Base-by-base conservation (phyloP, 768 basidiomycete species). In the Filobasidium wieringae region DNA sequence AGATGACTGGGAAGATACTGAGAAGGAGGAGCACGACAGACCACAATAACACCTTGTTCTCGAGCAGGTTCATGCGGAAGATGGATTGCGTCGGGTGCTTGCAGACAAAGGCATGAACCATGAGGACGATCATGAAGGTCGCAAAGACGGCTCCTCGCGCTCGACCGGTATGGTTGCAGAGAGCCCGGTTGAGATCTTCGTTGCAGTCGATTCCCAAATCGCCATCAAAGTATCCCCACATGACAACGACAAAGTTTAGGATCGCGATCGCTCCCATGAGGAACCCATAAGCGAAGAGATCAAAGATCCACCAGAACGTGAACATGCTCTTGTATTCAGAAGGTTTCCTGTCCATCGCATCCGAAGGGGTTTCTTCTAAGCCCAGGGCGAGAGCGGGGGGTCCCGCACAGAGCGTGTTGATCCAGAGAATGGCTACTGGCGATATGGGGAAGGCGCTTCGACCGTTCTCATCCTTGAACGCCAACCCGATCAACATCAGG, bases 381-480 rank as follows among this genome's bases (percentile, higher is more conserved):
- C 81, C 81, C 17, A 82, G 75, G n/a, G 80, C 81, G 57, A 82
- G 77, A 1, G 80, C 80, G 15, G 81, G 81, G 12, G 79, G 78
- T 6, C 79, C 70, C 7, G 74, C 78, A 40, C 79, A 77, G 19
- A 81, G 75, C 69, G 80, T 79, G 64, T 80, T 81, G 41, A 80
- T 74, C 66, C 69, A 76, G 11, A 74, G 66, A 29, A 71, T 76
- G 12, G 75, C 78, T 17, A 81, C 74, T 6, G 80, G 80, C 31
- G 78, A 79, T 14, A 83, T 70, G 3, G 82, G 82, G 72, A 81
- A 83, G 26, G 82, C 79, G 19, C 79, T 78, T 33, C 72, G 65
- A 0, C 74, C 75, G 52, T 76, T 71, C 7, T 70, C 66, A 60
- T 82, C 80, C 60, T 78, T 76, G 74, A 83, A 82, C 11, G 78